phyloP scores from a whole-genome alignment of 1,284 basidiomycete genomes.

The Agroathelia rolfsii region DNA sequence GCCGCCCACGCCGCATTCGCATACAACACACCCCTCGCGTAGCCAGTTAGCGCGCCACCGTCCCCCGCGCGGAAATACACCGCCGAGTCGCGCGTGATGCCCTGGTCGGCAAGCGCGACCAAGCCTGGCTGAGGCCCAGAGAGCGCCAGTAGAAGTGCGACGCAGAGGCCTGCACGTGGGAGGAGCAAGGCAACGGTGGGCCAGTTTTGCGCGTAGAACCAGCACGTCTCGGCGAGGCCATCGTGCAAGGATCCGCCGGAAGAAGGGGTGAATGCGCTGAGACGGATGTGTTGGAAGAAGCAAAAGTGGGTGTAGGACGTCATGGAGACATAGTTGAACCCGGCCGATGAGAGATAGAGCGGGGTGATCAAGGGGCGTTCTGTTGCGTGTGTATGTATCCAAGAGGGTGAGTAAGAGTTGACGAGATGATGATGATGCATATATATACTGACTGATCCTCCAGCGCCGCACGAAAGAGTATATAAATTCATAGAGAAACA shows the following conservation, averaged over 20 bases:
- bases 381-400: slow-evolving; percentile 27
- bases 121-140: slow-evolving; percentile 38
- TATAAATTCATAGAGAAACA: slow-evolving; percentile 68
- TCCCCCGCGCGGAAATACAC: slow-evolving; percentile 59
- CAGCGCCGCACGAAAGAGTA: slow-evolving; percentile 75
- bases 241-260: slow-evolving; percentile 44
- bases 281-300: slow-evolving; percentile 71
- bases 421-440: slow-evolving; percentile 3
- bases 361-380: slow-evolving; percentile 74
- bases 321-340: slow-evolving; percentile 62
- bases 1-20: slow-evolving; percentile 71
- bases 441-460: slow-evolving; percentile 64
- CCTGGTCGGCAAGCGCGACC: slow-evolving; percentile 36
- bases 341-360: slow-evolving; percentile 73
- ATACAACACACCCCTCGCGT: slow-evolving; percentile 63
- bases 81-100: slow-evolving; percentile 44
- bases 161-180: slow-evolving; percentile 66
- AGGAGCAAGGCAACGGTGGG: slow-evolving; percentile 68
- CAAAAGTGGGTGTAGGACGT: slow-evolving; percentile 74
- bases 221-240: slow-evolving; percentile 69
- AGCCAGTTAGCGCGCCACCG: slow-evolving; percentile 60
- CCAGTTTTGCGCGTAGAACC: slow-evolving; percentile 70
- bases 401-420: slow-evolving; percentile 6
- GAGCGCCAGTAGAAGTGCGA: slow-evolving; percentile 63
- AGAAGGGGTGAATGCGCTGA: slow-evolving; percentile 61